These are phyloP conservation scores for Neospora caninum DNA, from an alignment of 169 alveolate genomes.

Conservation along the genomic window DNA sequence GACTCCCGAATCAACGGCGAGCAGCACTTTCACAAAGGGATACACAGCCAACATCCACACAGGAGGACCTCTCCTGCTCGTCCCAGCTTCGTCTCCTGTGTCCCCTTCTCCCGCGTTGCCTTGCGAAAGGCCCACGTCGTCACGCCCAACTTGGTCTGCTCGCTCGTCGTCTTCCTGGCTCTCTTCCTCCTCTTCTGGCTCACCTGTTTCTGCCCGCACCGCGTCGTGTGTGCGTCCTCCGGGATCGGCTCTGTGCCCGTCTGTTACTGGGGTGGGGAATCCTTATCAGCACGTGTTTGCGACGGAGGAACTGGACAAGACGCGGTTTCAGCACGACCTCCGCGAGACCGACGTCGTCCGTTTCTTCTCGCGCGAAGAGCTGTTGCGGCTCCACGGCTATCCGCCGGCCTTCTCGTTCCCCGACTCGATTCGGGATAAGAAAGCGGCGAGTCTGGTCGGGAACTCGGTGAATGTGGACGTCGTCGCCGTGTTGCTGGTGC, in stretches of 20 bases:
- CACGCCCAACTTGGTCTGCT: neutral
- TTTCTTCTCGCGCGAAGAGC: constrained; percentile 78
- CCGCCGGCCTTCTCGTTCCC: constrained; percentile 75
- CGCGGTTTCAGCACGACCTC: neutral
- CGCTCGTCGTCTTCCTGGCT: neutral
- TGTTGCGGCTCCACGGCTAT: constrained; percentile 77
- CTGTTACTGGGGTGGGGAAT: neutral
- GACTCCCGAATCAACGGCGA: constrained; percentile 70
- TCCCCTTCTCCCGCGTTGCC: neutral
- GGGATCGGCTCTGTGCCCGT: no score
- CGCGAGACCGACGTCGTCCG: constrained; percentile 53
- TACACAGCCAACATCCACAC: constrained; percentile 71
- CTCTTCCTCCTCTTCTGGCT: neutral
- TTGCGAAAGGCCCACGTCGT: neutral
- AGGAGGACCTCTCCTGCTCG: constrained; percentile 65
- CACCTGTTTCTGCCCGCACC: neutral
- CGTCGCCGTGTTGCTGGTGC: constrained; percentile 75
- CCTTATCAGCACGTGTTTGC: neutral
- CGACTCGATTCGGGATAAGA: constrained; percentile 59
- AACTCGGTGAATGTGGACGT: constrained; percentile 79
- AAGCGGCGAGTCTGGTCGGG: constrained; percentile 76
- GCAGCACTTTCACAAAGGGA: constrained; percentile 81
- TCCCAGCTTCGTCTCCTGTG: neutral
- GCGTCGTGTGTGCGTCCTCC: no score
- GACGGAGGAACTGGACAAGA: neutral